A percentile compares a stretch with the other conserved stretches of the same genome.
Conservation (phyloP, 1,284 basidiomycete genomes). For the Sutorius eximius region DNA sequence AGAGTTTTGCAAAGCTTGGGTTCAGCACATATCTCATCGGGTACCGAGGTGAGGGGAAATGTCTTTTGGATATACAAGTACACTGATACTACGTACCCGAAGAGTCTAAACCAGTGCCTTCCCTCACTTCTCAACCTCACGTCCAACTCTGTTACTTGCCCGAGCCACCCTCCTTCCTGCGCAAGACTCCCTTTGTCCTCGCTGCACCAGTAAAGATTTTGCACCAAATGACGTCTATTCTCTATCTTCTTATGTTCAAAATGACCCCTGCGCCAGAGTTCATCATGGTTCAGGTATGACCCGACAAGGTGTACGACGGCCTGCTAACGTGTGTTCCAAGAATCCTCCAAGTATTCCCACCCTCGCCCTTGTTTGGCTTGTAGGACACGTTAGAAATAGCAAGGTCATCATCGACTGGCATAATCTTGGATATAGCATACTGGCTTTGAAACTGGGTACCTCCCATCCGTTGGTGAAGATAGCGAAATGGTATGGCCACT, state of each 20-base stretch:
- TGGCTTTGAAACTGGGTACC: constrained; percentile 77
- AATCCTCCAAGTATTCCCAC: constrained; percentile 98
- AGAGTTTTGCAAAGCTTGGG: constrained; percentile 81
- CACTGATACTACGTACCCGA: constrained; percentile 1
- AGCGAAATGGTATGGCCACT: constrained; percentile 61
- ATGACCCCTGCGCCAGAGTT: constrained; percentile 77
- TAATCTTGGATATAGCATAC: constrained; percentile 93
- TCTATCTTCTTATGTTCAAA: constrained; percentile 59
- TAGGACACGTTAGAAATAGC: constrained; percentile 65
- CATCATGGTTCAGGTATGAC: constrained; percentile 84
- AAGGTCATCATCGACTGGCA: constrained; percentile 99
- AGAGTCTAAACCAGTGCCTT: constrained; percentile 77
- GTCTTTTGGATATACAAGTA: not conserved
- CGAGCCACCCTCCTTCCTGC: constrained; percentile 59
- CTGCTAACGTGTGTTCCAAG: constrained; percentile 43
- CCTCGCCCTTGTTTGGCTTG: constrained; percentile 80
- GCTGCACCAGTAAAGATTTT: constrained; percentile 81
- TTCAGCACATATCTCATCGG: constrained; percentile 86
- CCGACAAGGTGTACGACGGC: not conserved
- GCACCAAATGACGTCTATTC: constrained; percentile 65
- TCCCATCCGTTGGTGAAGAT: constrained; percentile 71
- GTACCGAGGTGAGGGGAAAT: constrained; percentile 65
- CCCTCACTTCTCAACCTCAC: constrained; percentile 62
- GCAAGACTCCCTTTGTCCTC: constrained; percentile 69
- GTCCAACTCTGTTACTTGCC: constrained; percentile 69